Conservation (phyloP, 257 asterid species). For the Salvia rosmarinus region DNA sequence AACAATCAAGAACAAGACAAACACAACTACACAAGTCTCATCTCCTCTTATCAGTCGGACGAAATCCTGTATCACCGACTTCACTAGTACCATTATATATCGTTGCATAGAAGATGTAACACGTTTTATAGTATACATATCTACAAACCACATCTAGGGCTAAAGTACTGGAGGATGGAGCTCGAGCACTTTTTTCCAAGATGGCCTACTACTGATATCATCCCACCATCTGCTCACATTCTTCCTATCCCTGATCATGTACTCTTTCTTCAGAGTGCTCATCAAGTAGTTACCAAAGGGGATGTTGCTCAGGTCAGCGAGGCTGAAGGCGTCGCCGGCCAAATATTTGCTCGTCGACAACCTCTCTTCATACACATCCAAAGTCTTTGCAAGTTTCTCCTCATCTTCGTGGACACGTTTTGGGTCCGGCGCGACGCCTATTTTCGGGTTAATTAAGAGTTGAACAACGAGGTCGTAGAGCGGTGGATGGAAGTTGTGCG, state of each 20-base stretch:
- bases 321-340: conserved; percentile 54
- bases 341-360: conserved; percentile 46
- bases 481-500: conserved; percentile 53
- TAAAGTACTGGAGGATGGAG: conserved; percentile 32
- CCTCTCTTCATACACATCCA: conserved; percentile 56
- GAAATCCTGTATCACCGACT: no score
- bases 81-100: no score
- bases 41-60: no score
- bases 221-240: conserved; percentile 62
- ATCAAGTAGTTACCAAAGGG: conserved; percentile 43
- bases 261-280: conserved; percentile 35
- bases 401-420: conserved; percentile 36
- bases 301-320: conserved; percentile 57
- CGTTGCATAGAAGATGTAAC: no score
- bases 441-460: conserved; percentile 36
- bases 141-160: no score
- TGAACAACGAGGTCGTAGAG: conserved; percentile 38
- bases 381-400: conserved; percentile 45
- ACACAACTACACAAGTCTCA: no score
- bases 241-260: conserved; percentile 48
- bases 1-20: no score
- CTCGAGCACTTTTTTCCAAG: conserved; percentile 49
- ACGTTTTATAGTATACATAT: neutral
- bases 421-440: conserved; percentile 35
- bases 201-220: conserved; percentile 49